Base-by-base conservation (phyloP, 2,329 filamentous ascomycete species). In the Chrysosporium keratinophilum region DNA sequence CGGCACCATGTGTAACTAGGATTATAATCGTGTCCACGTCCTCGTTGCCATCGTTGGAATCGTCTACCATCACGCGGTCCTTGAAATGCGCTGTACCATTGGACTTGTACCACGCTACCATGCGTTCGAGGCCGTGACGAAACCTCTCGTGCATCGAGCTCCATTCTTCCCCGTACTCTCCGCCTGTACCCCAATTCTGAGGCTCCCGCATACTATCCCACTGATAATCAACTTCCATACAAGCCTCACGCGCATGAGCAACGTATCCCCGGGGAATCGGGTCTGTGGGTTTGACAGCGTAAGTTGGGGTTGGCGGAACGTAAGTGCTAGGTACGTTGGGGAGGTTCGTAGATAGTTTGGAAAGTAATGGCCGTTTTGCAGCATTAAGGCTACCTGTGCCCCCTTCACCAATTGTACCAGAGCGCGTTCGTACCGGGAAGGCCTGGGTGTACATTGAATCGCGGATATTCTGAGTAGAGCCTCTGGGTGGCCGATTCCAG, bases 121-220 rank as follows among this genome's bases (percentile, higher is more conserved):
- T 79, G 43, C 81, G 81, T 59, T 87, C 83, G 39, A 96, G 69
- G 0, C 91, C 91, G 57, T 77, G 80, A 37, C 89, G 80, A 63
- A 97, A 95, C 19, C 93, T 81, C 65, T 84, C 84, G 69, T 98
- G 93, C 93, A 98, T 97, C 2, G 82, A 77, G 31, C 88, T 86
- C 93, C 93, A 98, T 69, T 97, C 93, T 69, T 98, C 93, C 0
- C 88, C 89, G 62, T 88, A 87, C 42, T 84, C 79, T 39, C 91
- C 93, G 9, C 91, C 91, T 62, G 88, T 83, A 5, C 90, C 91
- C 86, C 93, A 97, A 58, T 83, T 76, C 42, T 88, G 77, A 0
- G 87, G 82, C 2, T 78, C 74, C 12, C 86, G 79, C 77, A 90
- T 91, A 56, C 90, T 96, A 65, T 98, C 90, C 91, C 93, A 98